Percentiles rank a stretch among this genome's conserved stretches.
phyloP scores from a whole-genome alignment of 192 early-diverging fungal species.

The Backusella morwellensis region DNA sequence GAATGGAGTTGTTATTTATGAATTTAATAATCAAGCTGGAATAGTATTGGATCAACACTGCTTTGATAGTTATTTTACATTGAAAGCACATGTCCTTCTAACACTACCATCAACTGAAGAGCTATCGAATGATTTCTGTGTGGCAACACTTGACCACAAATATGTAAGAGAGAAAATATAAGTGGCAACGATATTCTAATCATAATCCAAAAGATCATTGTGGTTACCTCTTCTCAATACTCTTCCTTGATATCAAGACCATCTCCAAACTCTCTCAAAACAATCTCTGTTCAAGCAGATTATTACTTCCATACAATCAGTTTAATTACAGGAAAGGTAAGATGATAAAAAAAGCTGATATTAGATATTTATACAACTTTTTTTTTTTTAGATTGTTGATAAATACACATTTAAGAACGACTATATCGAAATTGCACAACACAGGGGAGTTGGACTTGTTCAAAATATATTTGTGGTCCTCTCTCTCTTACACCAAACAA shows the following conservation, averaged over 20 bases:
- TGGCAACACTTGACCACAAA: background rate
- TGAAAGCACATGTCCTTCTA: background rate
- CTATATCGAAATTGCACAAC: slow-evolving; percentile 1
- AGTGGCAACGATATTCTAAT: too few relatives aligned
- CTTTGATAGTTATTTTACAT: background rate
- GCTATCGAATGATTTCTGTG: background rate
- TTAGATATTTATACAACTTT: background rate
- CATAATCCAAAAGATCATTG: background rate
- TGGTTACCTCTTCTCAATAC: background rate
- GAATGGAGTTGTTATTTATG: background rate
- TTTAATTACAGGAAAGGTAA: background rate
- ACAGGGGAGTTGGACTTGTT: background rate
- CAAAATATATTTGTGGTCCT: background rate
- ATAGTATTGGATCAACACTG: background rate
- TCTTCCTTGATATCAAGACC: background rate
- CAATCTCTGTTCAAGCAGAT: background rate
- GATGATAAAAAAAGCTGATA: background rate
- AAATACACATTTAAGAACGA: background rate
- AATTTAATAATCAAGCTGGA: background rate
- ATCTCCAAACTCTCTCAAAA: background rate
- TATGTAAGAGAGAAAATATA: background rate
- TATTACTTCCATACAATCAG: background rate
- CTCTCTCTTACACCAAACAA: background rate
- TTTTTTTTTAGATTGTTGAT: background rate
- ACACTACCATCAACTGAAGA: background rate